Percentiles rank a stretch among this genome's conserved stretches.
Evolutionary conservation across 2,329 filamentous ascomycete genomes (phyloP).

Genomic region (Coleophoma cylindrospora): DNA sequence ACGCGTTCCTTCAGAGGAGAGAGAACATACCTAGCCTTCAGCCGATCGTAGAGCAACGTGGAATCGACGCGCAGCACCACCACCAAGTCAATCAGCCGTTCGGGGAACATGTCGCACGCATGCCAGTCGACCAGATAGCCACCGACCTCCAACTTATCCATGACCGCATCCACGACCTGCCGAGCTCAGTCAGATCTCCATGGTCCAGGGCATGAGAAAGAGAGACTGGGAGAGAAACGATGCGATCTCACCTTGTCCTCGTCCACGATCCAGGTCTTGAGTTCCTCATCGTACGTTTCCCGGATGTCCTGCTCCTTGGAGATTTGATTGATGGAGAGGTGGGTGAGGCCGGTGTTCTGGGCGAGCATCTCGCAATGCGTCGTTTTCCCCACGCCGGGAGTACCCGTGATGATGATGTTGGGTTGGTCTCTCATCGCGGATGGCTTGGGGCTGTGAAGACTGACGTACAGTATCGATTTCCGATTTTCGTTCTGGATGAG

Average conservation of each 20-base stretch:
- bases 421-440: slow-evolving; percentile 48
- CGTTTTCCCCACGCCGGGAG: slow-evolving; percentile 93
- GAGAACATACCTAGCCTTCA: slow-evolving; percentile 59
- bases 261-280: slow-evolving; percentile 87
- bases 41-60: slow-evolving; percentile 74
- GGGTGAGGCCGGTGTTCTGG: slow-evolving; percentile 69
- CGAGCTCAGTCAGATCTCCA: not conserved
- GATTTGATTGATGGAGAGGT: slow-evolving; percentile 84
- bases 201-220: not conserved
- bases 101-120: slow-evolving; percentile 91
- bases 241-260: slow-evolving; percentile 73
- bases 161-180: slow-evolving; percentile 81
- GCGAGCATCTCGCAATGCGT: slow-evolving; percentile 83
- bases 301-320: slow-evolving; percentile 86
- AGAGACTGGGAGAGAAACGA: too few relatives aligned
- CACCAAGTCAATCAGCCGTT: slow-evolving; percentile 91
- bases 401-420: slow-evolving; percentile 94
- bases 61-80: slow-evolving; percentile 85
- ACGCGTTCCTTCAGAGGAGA: not conserved
- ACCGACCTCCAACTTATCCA: slow-evolving; percentile 71
- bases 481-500: too few relatives aligned
- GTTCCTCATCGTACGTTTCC: slow-evolving; percentile 82
- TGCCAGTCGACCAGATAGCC: slow-evolving; percentile 97
- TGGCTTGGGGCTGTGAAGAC: too few relatives aligned
- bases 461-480: too few relatives aligned